Percentiles rank a stretch among this genome's conserved stretches.
Conservation (phyloP, 2,329 filamentous ascomycete species). For the Talaromyces atroroseus region DNA sequence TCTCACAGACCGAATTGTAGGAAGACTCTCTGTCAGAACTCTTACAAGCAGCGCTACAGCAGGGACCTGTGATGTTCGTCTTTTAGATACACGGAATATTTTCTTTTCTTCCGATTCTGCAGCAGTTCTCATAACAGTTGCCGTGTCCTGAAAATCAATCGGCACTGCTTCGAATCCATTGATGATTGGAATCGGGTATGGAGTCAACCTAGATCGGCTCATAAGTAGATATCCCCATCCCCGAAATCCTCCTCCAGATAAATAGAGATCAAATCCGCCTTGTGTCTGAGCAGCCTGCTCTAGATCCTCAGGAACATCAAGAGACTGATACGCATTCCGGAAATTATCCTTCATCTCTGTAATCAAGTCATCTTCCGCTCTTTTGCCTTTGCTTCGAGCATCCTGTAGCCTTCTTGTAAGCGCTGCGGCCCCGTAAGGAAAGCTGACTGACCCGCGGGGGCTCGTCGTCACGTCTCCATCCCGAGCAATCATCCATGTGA, state of each 20-base stretch:
- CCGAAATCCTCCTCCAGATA: slow-evolving; percentile 84
- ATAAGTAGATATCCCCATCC: slow-evolving; percentile 89
- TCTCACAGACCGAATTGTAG: slow-evolving; percentile 64
- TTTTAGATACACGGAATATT: slow-evolving; percentile 70
- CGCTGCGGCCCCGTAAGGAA: slow-evolving; percentile 66
- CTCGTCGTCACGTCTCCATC: slow-evolving; percentile 49
- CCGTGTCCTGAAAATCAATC: slow-evolving; percentile 55
- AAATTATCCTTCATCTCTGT: slow-evolving; percentile 56
- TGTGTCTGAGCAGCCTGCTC: slow-evolving; percentile 38
- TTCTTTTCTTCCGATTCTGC: slow-evolving; percentile 27
- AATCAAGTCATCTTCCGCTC: slow-evolving; percentile 46
- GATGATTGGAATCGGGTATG: slow-evolving; percentile 78
- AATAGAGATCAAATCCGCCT: slow-evolving; percentile 64
- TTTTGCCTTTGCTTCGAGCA: slow-evolving; percentile 37
- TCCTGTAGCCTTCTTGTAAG: slow-evolving; percentile 52
- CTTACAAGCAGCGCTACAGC: slow-evolving; percentile 78
- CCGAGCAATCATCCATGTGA: slow-evolving; percentile 59
- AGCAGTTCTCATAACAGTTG: slow-evolving; percentile 39
- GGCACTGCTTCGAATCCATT: slow-evolving; percentile 68
- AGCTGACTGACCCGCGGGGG: slow-evolving; percentile 54
- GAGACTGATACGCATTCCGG: slow-evolving; percentile 52
- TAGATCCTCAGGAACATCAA: slow-evolving; percentile 53
- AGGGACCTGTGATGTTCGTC: slow-evolving; percentile 73
- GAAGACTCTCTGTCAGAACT: slow-evolving; percentile 64
- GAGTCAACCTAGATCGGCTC: slow-evolving; percentile 64